A percentile compares a stretch with the other conserved stretches of the same genome.
phyloP scores from a whole-genome alignment of 768 basidiomycete genomes.

The Russula olivacea region DNA sequence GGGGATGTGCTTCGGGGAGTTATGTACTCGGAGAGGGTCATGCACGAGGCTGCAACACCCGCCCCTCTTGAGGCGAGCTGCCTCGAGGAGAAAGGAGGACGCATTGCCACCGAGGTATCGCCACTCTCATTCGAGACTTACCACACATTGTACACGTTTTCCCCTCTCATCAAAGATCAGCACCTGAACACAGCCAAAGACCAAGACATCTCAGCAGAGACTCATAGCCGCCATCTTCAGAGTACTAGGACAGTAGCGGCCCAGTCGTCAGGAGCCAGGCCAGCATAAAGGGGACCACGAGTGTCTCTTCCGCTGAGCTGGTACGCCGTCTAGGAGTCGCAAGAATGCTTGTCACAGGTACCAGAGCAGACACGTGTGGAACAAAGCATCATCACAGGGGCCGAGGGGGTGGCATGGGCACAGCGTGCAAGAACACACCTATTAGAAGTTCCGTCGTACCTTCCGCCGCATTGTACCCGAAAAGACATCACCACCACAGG shows the following conservation, averaged over 20 bases:
- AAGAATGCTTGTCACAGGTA: neutral
- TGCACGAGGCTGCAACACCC: conserved; percentile 3
- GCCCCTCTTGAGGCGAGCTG: neutral
- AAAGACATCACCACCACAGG: neutral
- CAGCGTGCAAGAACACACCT: neutral
- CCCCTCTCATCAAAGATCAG: neutral
- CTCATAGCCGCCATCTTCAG: neutral
- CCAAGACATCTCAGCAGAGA: neutral
- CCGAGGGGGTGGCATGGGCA: neutral
- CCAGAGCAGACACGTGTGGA: conserved; percentile 5
- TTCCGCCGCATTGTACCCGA: neutral
- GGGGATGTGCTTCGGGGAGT: neutral
- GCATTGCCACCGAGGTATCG: neutral
- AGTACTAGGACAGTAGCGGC: neutral
- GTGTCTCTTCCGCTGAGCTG: neutral
- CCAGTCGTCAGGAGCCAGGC: neutral
- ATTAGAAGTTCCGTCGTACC: neutral
- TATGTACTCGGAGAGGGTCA: neutral
- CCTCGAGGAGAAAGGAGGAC: neutral
- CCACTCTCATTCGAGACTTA: neutral
- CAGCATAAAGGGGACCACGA: neutral
- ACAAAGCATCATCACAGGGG: neutral
- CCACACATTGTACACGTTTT: neutral
- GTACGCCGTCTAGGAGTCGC: neutral
- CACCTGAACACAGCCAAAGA: neutral